phyloP scores from a whole-genome alignment of 1,284 basidiomycete genomes.

The Ustilago cynodontis region DNA sequence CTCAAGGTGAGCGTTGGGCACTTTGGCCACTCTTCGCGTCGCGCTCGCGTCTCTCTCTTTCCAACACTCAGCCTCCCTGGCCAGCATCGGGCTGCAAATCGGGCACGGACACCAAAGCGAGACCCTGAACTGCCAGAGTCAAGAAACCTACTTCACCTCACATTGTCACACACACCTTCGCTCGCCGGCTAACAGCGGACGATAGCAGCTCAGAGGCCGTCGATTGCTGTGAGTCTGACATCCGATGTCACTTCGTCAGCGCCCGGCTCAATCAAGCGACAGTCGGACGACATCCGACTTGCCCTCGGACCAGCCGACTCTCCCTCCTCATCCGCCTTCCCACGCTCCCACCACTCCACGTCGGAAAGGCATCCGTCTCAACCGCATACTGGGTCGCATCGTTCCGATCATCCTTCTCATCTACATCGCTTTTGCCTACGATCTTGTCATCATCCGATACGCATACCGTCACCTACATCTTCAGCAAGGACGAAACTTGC shows the following conservation, averaged over 20 bases:
- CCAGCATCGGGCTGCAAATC: slow-evolving; percentile 12
- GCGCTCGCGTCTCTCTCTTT: slow-evolving; percentile 27
- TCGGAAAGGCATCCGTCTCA: slow-evolving; percentile 37
- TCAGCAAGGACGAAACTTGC: slow-evolving; percentile 3
- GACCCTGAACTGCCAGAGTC: slow-evolving; percentile 9
- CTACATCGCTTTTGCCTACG: slow-evolving; percentile 36
- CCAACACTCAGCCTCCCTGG: slow-evolving; percentile 15
- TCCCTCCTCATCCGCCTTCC: background rate
- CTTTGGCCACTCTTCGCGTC: slow-evolving; percentile 36
- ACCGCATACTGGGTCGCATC: slow-evolving; percentile 39
- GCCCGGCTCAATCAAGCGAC: background rate
- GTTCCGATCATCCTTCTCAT: slow-evolving; percentile 48
- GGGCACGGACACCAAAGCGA: slow-evolving; percentile 10
- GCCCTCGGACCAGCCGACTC: slow-evolving; percentile 9
- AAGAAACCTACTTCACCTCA: background rate
- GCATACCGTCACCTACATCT: slow-evolving; percentile 19
- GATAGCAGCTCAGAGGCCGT: background rate
- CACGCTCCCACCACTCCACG: background rate
- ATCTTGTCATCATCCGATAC: slow-evolving; percentile 36
- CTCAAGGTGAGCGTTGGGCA: too few species aligned
- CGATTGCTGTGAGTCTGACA: background rate
- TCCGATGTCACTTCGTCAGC: slow-evolving; percentile 35
- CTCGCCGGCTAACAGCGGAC: background rate
- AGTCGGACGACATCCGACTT: slow-evolving; percentile 7
- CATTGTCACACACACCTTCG: background rate